These are phyloP conservation scores for Ambrosiella xylebori DNA, from an alignment of 2,329 filamentous ascomycete species.

Conservation along the genomic window DNA sequence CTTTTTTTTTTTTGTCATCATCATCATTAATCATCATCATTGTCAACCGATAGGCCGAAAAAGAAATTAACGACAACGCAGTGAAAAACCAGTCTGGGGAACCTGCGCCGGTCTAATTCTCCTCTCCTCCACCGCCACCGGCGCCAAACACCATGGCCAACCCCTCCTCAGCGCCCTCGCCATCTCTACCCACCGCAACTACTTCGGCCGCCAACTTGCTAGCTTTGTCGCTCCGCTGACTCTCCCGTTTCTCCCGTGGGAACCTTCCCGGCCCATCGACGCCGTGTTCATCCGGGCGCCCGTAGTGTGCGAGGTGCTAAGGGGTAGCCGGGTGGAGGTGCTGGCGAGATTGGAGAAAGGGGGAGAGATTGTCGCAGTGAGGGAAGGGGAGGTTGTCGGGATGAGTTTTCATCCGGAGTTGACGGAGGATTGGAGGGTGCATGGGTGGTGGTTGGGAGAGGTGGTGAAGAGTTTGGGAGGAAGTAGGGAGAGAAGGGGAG, in stretches of 20 bases:
- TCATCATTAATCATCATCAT: background rate
- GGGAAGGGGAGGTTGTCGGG: constrained; percentile 80
- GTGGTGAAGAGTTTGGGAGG: constrained; percentile 19
- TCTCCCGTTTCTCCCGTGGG: constrained; percentile 46
- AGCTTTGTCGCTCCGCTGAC: constrained; percentile 66
- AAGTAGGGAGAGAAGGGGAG: background rate
- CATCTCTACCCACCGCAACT: constrained; percentile 81
- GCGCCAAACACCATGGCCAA: constrained; percentile 79
- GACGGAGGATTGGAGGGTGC: constrained; percentile 73
- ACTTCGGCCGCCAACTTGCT: constrained; percentile 86
- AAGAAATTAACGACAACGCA: constrained; percentile 34
- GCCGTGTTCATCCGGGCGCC: constrained; percentile 90
- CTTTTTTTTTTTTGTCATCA: background rate
- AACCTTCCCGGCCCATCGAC: constrained; percentile 33
- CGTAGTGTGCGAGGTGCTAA: constrained; percentile 68
- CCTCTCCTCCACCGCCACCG: constrained; percentile 71
- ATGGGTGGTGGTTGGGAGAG: constrained; percentile 80
- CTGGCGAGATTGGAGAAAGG: constrained; percentile 47
- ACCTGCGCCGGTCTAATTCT: constrained; percentile 91
- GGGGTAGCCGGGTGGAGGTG: constrained; percentile 29
- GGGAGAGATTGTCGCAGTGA: constrained; percentile 70
- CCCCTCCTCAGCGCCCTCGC: constrained; percentile 83
- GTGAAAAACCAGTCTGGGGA: constrained; percentile 73
- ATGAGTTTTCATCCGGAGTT: constrained; percentile 94
- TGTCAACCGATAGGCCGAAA: background rate